Conservation (phyloP, 2,329 filamentous ascomycete species). For the Aspergillus sp. region DNA sequence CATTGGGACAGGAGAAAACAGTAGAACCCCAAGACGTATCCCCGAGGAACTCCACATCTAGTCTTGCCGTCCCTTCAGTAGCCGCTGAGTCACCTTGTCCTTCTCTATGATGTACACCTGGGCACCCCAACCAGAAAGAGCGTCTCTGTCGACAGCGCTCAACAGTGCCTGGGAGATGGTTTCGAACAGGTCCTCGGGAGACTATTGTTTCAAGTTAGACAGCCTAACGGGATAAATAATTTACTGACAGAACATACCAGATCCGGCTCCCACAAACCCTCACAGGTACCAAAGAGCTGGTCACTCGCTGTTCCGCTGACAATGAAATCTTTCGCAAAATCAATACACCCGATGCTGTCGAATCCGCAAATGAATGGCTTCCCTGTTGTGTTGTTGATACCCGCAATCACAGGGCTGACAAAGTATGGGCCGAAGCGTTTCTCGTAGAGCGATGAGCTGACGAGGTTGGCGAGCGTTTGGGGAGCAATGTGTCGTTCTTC, state of each 20-base stretch:
- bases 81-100: conserved; percentile 98
- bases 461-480: conserved; percentile 93
- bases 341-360: conserved; percentile 98
- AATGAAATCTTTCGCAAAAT: conserved; percentile 99
- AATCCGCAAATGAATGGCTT: conserved; percentile 99
- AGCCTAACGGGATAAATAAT: neutral
- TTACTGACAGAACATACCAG: conserved; percentile 64
- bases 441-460: conserved; percentile 90
- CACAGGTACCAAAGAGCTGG: conserved; percentile 98
- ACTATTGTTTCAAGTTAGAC: conserved; percentile 34
- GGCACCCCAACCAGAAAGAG: conserved; percentile 95
- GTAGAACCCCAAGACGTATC: conserved; percentile 32
- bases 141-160: conserved; percentile 95
- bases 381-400: conserved; percentile 90
- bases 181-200: conserved; percentile 94
- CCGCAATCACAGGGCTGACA: conserved; percentile 90
- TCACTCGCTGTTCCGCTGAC: conserved; percentile 95
- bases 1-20: conserved; percentile 25
- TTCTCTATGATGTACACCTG: conserved; percentile 99
- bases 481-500: conserved; percentile 97
- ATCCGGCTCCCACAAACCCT: conserved; percentile 97
- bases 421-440: conserved; percentile 95
- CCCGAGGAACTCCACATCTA: conserved; percentile 48
- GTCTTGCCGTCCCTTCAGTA: conserved; percentile 97
- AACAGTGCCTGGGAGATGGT: conserved; percentile 95